Base-by-base conservation (phyloP, 768 basidiomycete genomes). In the Lentinula aciculospora region DNA sequence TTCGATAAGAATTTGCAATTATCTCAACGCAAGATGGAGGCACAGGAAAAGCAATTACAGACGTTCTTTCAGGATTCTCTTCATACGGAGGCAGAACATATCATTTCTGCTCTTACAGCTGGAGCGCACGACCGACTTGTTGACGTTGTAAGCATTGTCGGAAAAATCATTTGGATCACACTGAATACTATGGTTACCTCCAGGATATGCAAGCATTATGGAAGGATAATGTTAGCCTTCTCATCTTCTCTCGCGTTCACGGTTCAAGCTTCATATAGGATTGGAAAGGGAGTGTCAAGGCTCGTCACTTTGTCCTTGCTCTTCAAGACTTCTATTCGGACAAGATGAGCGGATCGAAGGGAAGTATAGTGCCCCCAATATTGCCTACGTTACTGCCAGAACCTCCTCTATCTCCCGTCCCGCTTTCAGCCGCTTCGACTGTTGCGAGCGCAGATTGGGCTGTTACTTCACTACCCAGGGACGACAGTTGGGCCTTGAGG, bases 221-320 rank as follows among this genome's bases (percentile, higher is more conserved):
- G 82, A 79, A 76, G 64, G 77, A 79, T 21, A 81, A 81, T 80
- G 81, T 80, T 29, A 2, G 72, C 60, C 9, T 32, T 15, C 12
- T 1, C 15, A n/a, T 48, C 10, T 3, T 40, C 31, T 8, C 32
- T n/a, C n/a, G 23, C 15, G 19, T 4, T 15, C 17, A 28, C 25
- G 23, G 17, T 15, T 28, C 31, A n/a, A 29, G 17, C 4, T 15
- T 27, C 13, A 27, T 27, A 36, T 34, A 81, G 80, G 72, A 71
- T 8, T 82, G 81, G 81, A 76, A 74, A 63, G 74, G 78, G 8
- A 81, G 72, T 58, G 81, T 82, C 31, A 80, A 82, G 61, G 77
- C 80, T 0, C 68, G 74, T 0, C 76, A 79, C 55, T 82, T 82
- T 53, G 77, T 80, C 2, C 69, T 79, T 4, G 73, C 74, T 23